Evolutionary conservation across 257 asterid genomes (phyloP), one percentile per base, ranked within the genome.

Genomic region (Fraxinus pennsylvanica): DNA sequence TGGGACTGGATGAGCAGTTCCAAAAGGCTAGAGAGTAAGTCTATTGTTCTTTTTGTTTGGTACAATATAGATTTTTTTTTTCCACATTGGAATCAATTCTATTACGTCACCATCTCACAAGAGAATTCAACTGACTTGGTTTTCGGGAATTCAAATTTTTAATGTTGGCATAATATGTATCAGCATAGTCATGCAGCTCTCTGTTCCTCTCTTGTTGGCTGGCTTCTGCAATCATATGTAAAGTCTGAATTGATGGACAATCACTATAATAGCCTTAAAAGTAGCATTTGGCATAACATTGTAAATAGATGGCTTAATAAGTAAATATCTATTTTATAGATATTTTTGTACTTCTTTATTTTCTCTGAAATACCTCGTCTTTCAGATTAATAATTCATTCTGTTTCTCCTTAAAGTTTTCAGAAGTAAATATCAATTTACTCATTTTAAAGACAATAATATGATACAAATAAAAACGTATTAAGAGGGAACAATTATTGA

Each of bases 1-100:
- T 96, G 99, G 99, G 99, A 79, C 81, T 96, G 85, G 92, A 96
- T 73, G 98, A 94, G 83, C 91, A 96, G 87, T 96, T 96, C 84
- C 96, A 96, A 79, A 92, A 81, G 87, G 99, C 99, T 75, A 92
- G 88, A 88, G 93, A 89, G 99, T 96, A 87, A 90, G 98, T 93
- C 77, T 83, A 73, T 25, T 9, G 15, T 7, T 61, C 14, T 22
- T 61, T 25, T 21, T 21, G 68, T 61, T 61, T 61, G 68, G 10
- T 61, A 22, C 15, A 21, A 61, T 61, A 22, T 22, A 21, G 68
- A 25, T 6, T 6, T 61, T 61, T 7, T 5, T 9, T 9, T 15
- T 2, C 69, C 63, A 22, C 35, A 3, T 66, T 72, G 52, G 29
- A 73, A 67, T 38, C 22, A 8, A 72, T 75, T 33, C 66, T 50